Evolutionary conservation across 257 asterid genomes (phyloP).

Genomic region (Lycium ferocissimum): DNA sequence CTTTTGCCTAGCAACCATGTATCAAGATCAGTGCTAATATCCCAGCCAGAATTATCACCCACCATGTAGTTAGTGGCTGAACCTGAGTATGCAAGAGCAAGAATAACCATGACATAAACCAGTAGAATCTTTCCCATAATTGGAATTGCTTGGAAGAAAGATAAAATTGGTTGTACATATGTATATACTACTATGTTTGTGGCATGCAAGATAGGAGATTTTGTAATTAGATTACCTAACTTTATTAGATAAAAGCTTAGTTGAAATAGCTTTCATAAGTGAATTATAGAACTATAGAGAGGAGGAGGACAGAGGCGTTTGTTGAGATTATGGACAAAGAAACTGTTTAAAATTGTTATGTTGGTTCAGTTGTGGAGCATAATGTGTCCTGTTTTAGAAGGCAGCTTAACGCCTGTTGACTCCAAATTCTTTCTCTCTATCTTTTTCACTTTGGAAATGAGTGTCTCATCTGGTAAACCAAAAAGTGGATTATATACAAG

Average conservation of each 20-base stretch:
- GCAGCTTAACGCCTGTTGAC: constrained; percentile 54
- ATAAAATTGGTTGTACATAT: constrained; percentile 28
- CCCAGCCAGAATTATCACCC: constrained; percentile 90
- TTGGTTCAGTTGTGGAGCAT: constrained; percentile 15
- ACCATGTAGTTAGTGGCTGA: constrained; percentile 59
- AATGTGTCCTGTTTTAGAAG: constrained; percentile 52
- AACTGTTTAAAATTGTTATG: constrained; percentile 8
- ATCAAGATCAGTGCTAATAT: constrained; percentile 76
- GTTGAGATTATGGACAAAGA: background rate
- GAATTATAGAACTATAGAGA: background rate
- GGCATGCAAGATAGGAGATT: background rate
- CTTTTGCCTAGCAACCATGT: constrained; percentile 64
- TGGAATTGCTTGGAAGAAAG: background rate
- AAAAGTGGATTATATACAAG: background rate
- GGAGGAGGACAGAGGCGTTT: background rate
- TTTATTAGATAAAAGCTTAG: constrained; percentile 1
- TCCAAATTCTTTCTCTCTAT: constrained; percentile 7
- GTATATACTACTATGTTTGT: background rate
- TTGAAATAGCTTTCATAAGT: background rate
- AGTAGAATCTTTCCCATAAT: constrained; percentile 52
- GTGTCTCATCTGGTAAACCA: background rate
- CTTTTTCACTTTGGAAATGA: constrained; percentile 18
- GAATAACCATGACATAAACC: constrained; percentile 33
- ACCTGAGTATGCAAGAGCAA: constrained; percentile 39
- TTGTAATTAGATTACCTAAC: constrained; percentile 64